Base-by-base conservation (phyloP, 371 early-diverging fungal genomes). In the Globomyces sp. region DNA sequence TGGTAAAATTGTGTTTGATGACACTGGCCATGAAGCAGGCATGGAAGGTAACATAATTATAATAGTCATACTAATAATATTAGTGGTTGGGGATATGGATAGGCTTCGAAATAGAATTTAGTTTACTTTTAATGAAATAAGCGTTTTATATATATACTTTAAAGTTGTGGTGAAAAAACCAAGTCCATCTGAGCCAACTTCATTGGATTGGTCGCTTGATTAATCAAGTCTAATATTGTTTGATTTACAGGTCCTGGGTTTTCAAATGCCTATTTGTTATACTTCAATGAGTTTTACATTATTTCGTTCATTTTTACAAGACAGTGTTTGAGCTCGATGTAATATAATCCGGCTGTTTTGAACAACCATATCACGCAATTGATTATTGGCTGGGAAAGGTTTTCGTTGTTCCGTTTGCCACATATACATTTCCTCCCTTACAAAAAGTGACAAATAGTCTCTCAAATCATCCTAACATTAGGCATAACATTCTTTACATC, bases 101-200 rank as follows among this genome's bases (percentile, higher is more conserved):
- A 24, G 24, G 24, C 24, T 24, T 24, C 24, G 24, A 24, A 24
- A 24, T 24, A 24, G 24, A 24, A 24, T 24, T 24, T 24, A 24
- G 24, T 24, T 24, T 24, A 24, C 24, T 24, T 24, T 24, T 24
- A 24, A 24, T 24, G 24, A 24, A 24, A 24, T 24, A 24, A 24
- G 24, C 24, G 24, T 24, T 24, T 24, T 24, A 24, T 24, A 24
- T 24, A 24, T 24, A 24, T 24, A 24, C 24, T 43, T 71, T 68
- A 79, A 13, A 79, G 70, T 71, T 74, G 73, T 4, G 84, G 70
- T 73, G 79, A 57, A 66, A 75, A 85, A 3, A 71, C 57, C 0
- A 81, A 66, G 59, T 95, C 96, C 93, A 96, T 94, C 67, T 90
- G 89, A 0, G 94, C 89, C 74, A 96, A 83, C 71, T 94, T 96